Percentiles rank a stretch among this genome's conserved stretches.
phyloP scores from a whole-genome alignment of 352 stramenopile genomes.

The Phytophthora melonis region DNA sequence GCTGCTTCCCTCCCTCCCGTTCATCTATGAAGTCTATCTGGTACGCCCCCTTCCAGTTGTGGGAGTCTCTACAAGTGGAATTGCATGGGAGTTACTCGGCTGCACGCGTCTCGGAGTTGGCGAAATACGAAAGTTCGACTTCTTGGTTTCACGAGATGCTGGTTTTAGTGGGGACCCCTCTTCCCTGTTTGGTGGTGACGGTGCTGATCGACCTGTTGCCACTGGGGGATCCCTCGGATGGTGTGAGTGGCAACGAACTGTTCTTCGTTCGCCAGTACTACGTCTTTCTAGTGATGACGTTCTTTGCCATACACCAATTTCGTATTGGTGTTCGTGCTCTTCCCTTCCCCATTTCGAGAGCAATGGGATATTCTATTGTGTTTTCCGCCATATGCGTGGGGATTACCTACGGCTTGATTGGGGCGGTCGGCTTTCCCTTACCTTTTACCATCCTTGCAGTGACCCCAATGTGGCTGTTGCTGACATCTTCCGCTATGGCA shows the following conservation, averaged over 20 bases:
- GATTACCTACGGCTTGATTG: neutral
- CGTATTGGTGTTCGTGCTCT: neutral
- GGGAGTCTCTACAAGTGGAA: neutral
- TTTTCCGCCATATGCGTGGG: neutral
- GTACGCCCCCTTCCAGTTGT: neutral
- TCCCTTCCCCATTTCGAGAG: neutral
- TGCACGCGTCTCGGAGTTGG: neutral
- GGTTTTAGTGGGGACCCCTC: neutral
- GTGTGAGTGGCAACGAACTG: neutral
- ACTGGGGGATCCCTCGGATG: constrained; percentile 5
- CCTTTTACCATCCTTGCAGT: constrained; percentile 15
- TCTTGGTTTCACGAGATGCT: neutral
- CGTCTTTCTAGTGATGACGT: neutral
- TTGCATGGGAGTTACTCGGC: neutral
- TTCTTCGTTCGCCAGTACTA: constrained; percentile 1
- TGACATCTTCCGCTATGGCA: neutral
- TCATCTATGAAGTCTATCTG: neutral
- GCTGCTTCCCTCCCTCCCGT: neutral
- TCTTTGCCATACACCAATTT: constrained; percentile 3
- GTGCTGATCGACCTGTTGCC: constrained; percentile 2
- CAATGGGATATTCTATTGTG: too few species aligned
- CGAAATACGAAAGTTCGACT: neutral
- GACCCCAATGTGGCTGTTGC: constrained; percentile 5
- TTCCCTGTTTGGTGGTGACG: constrained; percentile 11
- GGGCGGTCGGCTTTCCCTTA: constrained; percentile 9